A percentile compares a stretch with the other conserved stretches of the same genome.
phyloP scores from a whole-genome alignment of 805 yeast species.

The Sugiyamaella mastotermitis region DNA sequence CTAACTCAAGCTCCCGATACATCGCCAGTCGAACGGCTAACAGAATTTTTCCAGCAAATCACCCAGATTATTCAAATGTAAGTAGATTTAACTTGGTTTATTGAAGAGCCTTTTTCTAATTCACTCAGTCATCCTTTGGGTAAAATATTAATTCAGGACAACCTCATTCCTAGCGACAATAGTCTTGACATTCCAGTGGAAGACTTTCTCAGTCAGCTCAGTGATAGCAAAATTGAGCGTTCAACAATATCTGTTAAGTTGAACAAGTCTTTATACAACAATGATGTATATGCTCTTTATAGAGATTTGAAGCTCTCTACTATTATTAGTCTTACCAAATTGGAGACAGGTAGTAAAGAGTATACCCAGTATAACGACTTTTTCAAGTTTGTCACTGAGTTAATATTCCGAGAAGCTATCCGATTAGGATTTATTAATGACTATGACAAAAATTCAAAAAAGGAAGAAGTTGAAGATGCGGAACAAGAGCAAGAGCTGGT shows the following conservation, averaged over 20 bases:
- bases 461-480: conserved; percentile 5
- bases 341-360: conserved; percentile 24
- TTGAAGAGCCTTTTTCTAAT: too few species aligned
- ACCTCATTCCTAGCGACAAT: too few species aligned
- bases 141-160: too few species aligned
- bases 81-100: too few species aligned
- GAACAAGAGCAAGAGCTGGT: conserved; percentile 1
- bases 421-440: conserved; percentile 22
- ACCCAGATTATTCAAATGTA: too few species aligned
- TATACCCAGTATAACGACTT: conserved; percentile 24
- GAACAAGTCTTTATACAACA: conserved; percentile 4
- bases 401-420: conserved; percentile 29
- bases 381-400: conserved; percentile 28
- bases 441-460: conserved; percentile 5
- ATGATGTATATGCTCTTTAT: conserved; percentile 16
- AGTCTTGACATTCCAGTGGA: too few species aligned
- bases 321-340: conserved; percentile 19
- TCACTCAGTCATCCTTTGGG: too few species aligned
- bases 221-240: conserved; percentile 1
- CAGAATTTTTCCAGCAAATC: too few species aligned
- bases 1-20: too few species aligned
- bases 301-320: conserved; percentile 29
- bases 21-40: too few species aligned
- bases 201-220: too few species aligned
- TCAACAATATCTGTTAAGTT: conserved; percentile 11